A percentile compares a stretch with the other conserved stretches of the same genome.
Evolutionary conservation across 192 early-diverging fungal genomes (phyloP).

Genomic region (Backusella psychrophila): DNA sequence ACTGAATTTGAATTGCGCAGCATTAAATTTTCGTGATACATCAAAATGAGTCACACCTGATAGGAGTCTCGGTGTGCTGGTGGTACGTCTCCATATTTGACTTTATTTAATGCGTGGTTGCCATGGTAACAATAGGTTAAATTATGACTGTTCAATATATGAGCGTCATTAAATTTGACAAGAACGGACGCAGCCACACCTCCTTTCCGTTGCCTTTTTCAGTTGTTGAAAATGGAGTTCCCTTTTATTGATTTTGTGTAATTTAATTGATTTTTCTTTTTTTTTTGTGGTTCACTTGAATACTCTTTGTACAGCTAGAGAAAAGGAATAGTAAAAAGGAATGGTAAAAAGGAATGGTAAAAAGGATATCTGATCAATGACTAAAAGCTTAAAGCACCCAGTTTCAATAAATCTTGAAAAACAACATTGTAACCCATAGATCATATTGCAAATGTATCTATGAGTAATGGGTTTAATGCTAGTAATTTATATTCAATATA

Average conservation of each 20-base stretch:
- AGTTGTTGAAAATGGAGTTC: background rate
- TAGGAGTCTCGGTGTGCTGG: background rate
- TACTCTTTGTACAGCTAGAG: background rate
- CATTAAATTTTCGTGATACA: background rate
- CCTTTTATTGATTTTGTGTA: constrained; percentile 7
- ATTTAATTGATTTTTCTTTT: background rate
- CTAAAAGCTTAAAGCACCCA: background rate
- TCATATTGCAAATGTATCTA: background rate
- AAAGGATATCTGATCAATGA: background rate
- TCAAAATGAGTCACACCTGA: background rate
- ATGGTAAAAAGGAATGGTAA: background rate
- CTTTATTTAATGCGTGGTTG: background rate
- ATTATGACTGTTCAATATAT: background rate
- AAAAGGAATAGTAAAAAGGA: background rate
- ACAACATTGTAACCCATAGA: background rate
- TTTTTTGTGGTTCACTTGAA: background rate
- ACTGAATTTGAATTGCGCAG: background rate
- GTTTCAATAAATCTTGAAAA: background rate
- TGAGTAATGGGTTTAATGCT: background rate
- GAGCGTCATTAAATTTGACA: background rate
- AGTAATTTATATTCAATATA: background rate
- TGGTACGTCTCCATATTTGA: background rate
- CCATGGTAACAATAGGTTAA: background rate
- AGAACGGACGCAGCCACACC: constrained; percentile 1
- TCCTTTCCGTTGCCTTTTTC: constrained; percentile 3